Percentiles rank a stretch among this genome's conserved stretches.
Conservation (phyloP, 192 early-diverging fungal species). For the Podila epicladia region DNA sequence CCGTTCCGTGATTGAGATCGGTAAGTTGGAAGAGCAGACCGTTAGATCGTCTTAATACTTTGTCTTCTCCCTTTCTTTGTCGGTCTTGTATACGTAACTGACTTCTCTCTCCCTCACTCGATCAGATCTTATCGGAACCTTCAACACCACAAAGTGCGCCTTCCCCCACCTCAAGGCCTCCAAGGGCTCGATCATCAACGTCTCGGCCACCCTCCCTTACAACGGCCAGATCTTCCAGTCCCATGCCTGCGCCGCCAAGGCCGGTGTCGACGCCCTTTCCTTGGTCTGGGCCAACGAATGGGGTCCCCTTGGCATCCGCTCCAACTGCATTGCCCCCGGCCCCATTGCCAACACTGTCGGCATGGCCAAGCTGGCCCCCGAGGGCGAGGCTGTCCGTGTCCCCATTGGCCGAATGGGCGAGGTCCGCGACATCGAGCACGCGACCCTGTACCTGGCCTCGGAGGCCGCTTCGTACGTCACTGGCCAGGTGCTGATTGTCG, state of each 20-base stretch:
- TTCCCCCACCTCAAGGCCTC: conserved; percentile 73
- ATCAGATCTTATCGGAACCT: conserved; percentile 71
- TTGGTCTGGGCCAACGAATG: conserved; percentile 75
- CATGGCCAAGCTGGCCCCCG: conserved; percentile 47
- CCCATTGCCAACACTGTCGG: conserved; percentile 59
- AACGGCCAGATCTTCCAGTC: conserved; percentile 51
- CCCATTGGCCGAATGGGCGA: conserved; percentile 55
- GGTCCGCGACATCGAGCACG: conserved; percentile 74
- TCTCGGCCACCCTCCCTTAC: conserved; percentile 77
- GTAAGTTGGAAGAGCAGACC: not conserved
- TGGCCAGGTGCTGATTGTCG: conserved; percentile 63
- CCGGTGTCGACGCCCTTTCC: conserved; percentile 70
- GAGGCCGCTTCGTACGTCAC: conserved; percentile 71
- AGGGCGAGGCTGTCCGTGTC: conserved; percentile 15
- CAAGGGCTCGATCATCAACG: conserved; percentile 74
- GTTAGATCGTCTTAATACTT: not conserved
- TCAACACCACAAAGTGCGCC: conserved; percentile 78
- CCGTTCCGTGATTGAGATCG: conserved; percentile 72
- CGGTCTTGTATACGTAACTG: conserved; percentile 29
- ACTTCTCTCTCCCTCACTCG: not conserved
- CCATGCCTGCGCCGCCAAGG: conserved; percentile 69
- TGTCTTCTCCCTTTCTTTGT: conserved; percentile 2
- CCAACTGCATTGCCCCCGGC: conserved; percentile 75
- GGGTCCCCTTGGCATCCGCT: conserved; percentile 76
- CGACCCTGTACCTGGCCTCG: conserved; percentile 73